A percentile compares a stretch with the other conserved stretches of the same genome.
phyloP scores from a whole-genome alignment of 495 filamentous ascomycete genomes.

The Parathielavia appendiculata region DNA sequence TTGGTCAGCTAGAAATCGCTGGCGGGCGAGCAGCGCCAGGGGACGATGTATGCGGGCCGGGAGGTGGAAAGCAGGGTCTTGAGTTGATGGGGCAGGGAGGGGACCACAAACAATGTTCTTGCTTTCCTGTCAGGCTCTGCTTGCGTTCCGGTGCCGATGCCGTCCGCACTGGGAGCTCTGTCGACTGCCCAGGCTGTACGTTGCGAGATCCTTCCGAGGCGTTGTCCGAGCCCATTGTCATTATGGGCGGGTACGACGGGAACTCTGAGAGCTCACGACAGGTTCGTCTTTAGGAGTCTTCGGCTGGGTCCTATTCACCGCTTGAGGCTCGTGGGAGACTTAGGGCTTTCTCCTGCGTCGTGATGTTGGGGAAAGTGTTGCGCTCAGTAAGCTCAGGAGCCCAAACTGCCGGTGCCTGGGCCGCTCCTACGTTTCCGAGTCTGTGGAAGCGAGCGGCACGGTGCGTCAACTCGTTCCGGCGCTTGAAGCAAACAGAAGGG shows the following conservation, averaged over 20 bases:
- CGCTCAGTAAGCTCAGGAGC: neutral
- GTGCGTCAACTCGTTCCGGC: neutral
- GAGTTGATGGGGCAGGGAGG: neutral
- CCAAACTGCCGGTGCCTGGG: neutral
- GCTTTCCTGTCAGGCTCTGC: constrained; percentile 75
- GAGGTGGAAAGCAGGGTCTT: neutral
- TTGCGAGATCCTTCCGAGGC: neutral
- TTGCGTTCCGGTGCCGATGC: constrained; percentile 19
- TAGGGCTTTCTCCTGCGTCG: neutral
- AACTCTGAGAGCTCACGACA: neutral
- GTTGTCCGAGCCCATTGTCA: constrained; percentile 11
- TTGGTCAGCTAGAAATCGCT: neutral
- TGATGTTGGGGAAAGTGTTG: too few species aligned
- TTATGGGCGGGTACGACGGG: neutral
- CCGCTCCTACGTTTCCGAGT: neutral
- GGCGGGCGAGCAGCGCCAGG: neutral
- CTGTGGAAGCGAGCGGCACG: neutral
- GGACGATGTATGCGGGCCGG: too few species aligned
- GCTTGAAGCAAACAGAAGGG: neutral
- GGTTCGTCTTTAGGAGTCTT: neutral
- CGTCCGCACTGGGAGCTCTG: constrained; percentile 20
- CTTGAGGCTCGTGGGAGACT: neutral
- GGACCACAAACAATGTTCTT: constrained; percentile 76
- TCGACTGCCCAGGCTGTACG: constrained; percentile 12
- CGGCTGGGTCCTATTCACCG: neutral